Base-by-base conservation (phyloP, 2,329 filamentous ascomycete species). In the Calonectria leucothoes region DNA sequence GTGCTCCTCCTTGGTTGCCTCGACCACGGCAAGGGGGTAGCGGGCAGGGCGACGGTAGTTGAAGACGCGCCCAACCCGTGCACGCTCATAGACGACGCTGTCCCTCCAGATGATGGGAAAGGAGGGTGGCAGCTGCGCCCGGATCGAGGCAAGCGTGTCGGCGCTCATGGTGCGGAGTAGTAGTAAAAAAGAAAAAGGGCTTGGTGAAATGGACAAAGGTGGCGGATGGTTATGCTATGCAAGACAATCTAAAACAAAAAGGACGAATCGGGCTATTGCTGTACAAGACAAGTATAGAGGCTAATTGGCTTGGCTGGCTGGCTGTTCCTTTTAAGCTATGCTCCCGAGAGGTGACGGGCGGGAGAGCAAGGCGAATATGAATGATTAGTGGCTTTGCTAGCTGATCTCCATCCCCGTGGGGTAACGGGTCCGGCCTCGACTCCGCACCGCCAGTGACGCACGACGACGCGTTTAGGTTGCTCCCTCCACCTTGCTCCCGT, bases 11-110 rank as follows among this genome's bases (percentile, higher is more conserved):
- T 74, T 78, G 1, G 82, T 83, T 7, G 86, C 85, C 69, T 84
- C 80, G 6, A 88, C 83, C 1, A 89, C 84, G 3, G 85, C 87
- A 4, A 79, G 70, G 0, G 88, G 88, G 33, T 82, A 85, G 11
- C 81, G 79, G 12, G 69, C 65, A 37, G 81, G 81, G 25, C 84
- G 80, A 8, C 84, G 82, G 27, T 82, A 75, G 77, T 89, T 89
- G 83, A 88, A 89, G 29, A 89, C 83, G 25, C 86, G 82, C 17
- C 84, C 81, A 71, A 80, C 78, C 37, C 79, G 80, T 11, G 82
- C 82, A 29, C 81, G 77, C 31, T 76, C 35, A 68, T 81, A 83
- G 20, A 65, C 70, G 7, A 70, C 71, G 63, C 73, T 75, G 25
- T 80, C 77, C 31, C 74, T 71, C 71, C 75, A 81, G 66, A 81